Conservation (phyloP, 345 rosid species). For the Melaleuca alternifolia region DNA sequence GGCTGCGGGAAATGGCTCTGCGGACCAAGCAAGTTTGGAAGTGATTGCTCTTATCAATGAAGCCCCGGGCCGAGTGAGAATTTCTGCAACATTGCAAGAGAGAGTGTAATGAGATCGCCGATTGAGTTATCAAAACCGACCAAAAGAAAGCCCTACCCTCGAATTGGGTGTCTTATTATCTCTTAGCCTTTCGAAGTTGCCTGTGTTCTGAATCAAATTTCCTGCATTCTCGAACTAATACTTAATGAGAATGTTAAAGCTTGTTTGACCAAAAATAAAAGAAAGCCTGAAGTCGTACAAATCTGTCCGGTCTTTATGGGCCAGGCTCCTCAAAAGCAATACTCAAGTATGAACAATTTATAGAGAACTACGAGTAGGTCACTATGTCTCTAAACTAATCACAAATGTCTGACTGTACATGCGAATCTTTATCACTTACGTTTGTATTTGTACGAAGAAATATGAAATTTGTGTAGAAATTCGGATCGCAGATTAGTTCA, state of each 20-base stretch:
- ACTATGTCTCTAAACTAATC: not conserved
- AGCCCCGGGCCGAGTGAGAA: not conserved
- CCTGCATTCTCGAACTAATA: not conserved
- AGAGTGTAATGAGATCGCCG: not conserved
- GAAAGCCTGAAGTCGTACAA: no score
- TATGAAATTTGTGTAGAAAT: no score
- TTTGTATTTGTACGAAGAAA: not conserved
- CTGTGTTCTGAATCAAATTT: not conserved
- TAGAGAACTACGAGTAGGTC: not conserved
- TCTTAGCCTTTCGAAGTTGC: not conserved
- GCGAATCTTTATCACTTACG: not conserved
- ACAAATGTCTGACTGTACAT: not conserved
- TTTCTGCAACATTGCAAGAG: not conserved
- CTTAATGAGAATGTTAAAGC: not conserved
- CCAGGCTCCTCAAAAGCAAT: not conserved
- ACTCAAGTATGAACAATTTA: not conserved
- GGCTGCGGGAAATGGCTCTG: accelerated
- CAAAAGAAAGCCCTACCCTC: no score
- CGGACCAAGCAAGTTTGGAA: not conserved
- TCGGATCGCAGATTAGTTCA: no score
- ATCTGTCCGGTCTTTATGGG: not conserved
- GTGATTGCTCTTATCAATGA: not conserved
- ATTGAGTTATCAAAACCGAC: no score
- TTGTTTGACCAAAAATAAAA: no score
- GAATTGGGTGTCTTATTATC: no score